These are phyloP conservation scores for Hymenotorrendiella dingleyae DNA, from an alignment of 2,329 filamentous ascomycete species.

Conservation along the genomic window DNA sequence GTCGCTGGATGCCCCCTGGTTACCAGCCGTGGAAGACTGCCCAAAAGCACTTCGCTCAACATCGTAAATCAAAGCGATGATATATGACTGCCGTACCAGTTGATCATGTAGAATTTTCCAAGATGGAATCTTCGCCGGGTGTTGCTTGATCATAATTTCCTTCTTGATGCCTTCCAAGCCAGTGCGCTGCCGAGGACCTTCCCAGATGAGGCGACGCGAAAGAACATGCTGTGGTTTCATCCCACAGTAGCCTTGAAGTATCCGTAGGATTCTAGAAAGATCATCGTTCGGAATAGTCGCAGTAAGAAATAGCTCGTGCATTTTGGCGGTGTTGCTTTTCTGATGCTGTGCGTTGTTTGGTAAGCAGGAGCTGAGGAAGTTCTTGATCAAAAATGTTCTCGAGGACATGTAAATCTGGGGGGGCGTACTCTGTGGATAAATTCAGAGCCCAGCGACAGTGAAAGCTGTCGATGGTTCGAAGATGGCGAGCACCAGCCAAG, in stretches of 20 bases:
- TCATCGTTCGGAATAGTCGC: slow-evolving; percentile 46
- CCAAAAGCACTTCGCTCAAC: slow-evolving; percentile 46
- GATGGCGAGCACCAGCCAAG: too few relatives aligned
- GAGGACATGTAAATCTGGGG: too few relatives aligned
- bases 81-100: slow-evolving; percentile 50
- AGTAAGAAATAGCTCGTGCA: slow-evolving; percentile 57
- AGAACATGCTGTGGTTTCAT: slow-evolving; percentile 47
- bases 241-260: slow-evolving; percentile 52
- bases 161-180: slow-evolving; percentile 22
- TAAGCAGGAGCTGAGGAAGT: too few relatives aligned
- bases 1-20: slow-evolving; percentile 1
- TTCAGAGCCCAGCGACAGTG: too few relatives aligned
- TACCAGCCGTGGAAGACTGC: slow-evolving; percentile 24
- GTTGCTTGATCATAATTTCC: slow-evolving; percentile 17
- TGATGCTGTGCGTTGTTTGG: too few relatives aligned
- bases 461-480: too few relatives aligned
- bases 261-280: slow-evolving; percentile 41
- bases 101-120: slow-evolving; percentile 53
- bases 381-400: too few relatives aligned
- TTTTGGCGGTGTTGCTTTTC: too few relatives aligned
- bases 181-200: slow-evolving; percentile 37
- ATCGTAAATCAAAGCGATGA: slow-evolving; percentile 51
- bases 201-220: slow-evolving; percentile 47
- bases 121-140: slow-evolving; percentile 11
- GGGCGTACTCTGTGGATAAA: too few relatives aligned